Evolutionary conservation across 2,329 filamentous ascomycete species (phyloP).

Genomic region (Aureobasidium sp.): DNA sequence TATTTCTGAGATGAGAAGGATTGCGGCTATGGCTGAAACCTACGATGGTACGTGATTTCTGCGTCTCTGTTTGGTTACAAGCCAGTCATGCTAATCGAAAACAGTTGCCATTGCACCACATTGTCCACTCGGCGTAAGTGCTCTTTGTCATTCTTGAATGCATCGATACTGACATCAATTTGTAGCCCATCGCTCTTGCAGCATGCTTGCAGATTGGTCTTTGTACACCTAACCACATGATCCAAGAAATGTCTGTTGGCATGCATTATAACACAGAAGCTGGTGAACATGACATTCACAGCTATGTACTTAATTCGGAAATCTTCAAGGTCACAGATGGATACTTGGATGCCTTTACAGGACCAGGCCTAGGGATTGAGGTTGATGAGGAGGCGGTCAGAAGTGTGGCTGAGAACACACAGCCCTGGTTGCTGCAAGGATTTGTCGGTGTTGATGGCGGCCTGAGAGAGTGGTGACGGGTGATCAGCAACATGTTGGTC

Average conservation of each 20-base stretch:
- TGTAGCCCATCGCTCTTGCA: conserved; percentile 55
- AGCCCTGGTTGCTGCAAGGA: conserved; percentile 56
- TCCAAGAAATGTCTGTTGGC: conserved; percentile 69
- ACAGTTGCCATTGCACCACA: conserved; percentile 56
- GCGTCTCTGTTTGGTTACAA: neutral
- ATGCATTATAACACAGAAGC: conserved; percentile 65
- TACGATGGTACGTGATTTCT: conserved; percentile 13
- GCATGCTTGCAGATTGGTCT: conserved; percentile 60
- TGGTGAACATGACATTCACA: conserved; percentile 49
- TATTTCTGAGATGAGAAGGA: conserved; percentile 60
- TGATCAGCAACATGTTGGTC: neutral
- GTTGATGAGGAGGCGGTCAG: conserved; percentile 57
- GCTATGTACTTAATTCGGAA: conserved; percentile 19
- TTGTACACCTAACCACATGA: conserved; percentile 55
- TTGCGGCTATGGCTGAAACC: conserved; percentile 52
- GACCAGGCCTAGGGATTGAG: conserved; percentile 20
- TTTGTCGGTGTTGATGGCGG: conserved; percentile 60
- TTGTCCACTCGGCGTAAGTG: conserved; percentile 50
- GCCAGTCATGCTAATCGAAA: neutral
- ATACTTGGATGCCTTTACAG: conserved; percentile 15
- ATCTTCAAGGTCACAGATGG: conserved; percentile 20
- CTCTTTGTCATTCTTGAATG: neutral
- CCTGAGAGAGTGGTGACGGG: conserved; percentile 55
- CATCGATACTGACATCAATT: neutral
- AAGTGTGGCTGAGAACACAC: conserved; percentile 46